Evolutionary conservation across 306 rosid species (phyloP).

Genomic region (Urtica urens): DNA sequence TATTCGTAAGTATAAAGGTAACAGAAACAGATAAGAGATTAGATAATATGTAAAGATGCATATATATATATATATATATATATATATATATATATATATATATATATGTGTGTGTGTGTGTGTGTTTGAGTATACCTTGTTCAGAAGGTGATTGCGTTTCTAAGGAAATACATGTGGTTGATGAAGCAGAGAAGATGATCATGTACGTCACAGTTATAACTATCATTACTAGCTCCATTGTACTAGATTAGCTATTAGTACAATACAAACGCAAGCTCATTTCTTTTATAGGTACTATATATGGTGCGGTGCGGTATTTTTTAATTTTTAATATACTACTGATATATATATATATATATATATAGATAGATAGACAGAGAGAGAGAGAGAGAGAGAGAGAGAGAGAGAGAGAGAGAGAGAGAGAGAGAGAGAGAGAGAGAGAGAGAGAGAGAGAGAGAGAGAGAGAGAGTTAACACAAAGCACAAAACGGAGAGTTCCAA

Average conservation of each 20-base stretch:
- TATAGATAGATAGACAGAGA: neutral
- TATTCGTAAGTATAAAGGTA: too few relatives aligned
- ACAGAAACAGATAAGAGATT: too few relatives aligned
- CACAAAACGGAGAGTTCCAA: slow-evolving; percentile 62
- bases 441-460: slow-evolving; percentile 1
- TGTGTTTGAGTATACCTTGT: slow-evolving; percentile 26
- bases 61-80: too few relatives aligned
- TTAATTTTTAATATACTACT: slow-evolving; percentile 3
- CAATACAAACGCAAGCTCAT: too few relatives aligned
- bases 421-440: too few relatives aligned
- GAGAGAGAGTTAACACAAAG: slow-evolving; percentile 35
- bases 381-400: slow-evolving; percentile 1
- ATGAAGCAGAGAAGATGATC: slow-evolving; percentile 24
- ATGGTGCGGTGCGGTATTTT: slow-evolving; percentile 7
- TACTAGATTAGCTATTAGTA: slow-evolving; percentile 3
- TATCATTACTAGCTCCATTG: slow-evolving; percentile 20
- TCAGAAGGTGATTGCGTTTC: slow-evolving; percentile 19
- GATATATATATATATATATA: too few relatives aligned
- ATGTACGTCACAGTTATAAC: slow-evolving; percentile 20
- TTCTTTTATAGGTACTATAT: neutral
- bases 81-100: too few relatives aligned
- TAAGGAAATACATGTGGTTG: slow-evolving; percentile 32
- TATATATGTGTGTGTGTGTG: neutral
- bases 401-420: slow-evolving; percentile 5
- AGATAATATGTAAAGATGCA: too few relatives aligned